Evolutionary conservation across 1,284 basidiomycete genomes (phyloP), one percentile per base, ranked within the genome.

Genomic region (Sporisorium graminicola): DNA sequence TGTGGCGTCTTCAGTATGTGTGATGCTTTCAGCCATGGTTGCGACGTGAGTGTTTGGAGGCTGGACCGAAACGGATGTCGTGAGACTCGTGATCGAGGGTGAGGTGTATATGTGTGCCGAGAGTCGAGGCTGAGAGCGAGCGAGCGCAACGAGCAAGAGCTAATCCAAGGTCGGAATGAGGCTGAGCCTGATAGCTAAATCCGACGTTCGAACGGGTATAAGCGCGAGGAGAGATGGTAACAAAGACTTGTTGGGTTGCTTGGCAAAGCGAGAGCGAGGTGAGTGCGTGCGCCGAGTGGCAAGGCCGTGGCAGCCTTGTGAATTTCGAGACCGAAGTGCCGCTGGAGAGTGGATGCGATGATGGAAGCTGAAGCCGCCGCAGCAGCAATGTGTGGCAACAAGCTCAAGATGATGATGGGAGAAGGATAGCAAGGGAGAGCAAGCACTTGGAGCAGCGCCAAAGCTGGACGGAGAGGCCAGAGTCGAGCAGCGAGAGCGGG

Each of bases 1-100:
- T 50, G 65, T 42, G 61, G 60, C 49, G n/a, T 70, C 69, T 50
- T 76, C 61, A 33, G 69, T 69, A 61, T 65, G 61, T 65, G 74
- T 56, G 24, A 44, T 29, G 62, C 58, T 61, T 33, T 58, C 49
- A 10, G 65, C 56, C 63, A 65, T 68, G 52, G 5, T 53, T 53
- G 46, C 31, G 26, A 50, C 49, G 37, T 35, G 14, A 18, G 18
- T n/a, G 37, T n/a, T n/a, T n/a, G 16, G 37, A 40, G 7, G 35
- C 35, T 6, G 14, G 35, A 35, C 12, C 3, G 3, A n/a, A 12
- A 18, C 5, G 40, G n/a, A 29, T 35, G 18, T 43, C 24, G 27
- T 44, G 33, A 7, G 24, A 29, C 5, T 49, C 20, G 47, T 43
- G 37, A 27, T 40, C 24, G 35, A 49, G 50, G 6, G 40, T 37